phyloP scores from a whole-genome alignment of 352 stramenopile species.

The Ophiocytium majus region DNA sequence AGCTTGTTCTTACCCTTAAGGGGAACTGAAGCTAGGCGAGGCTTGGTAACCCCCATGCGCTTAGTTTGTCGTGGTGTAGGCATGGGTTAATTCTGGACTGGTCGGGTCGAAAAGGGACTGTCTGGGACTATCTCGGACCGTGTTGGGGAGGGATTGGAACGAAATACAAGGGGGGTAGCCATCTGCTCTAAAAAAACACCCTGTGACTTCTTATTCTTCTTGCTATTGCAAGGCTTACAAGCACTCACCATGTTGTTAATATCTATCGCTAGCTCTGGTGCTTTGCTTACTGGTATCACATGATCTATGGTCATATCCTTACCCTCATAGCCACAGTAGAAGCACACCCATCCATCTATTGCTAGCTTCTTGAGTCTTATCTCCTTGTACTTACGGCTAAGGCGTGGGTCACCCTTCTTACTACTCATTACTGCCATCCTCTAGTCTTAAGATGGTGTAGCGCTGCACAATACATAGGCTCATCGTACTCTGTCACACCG shows the following conservation, averaged over 20 bases:
- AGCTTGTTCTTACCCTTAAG: constrained; percentile 14
- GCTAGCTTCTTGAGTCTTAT: not conserved
- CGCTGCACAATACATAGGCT: not conserved
- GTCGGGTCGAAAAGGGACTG: constrained; percentile 5
- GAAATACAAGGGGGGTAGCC: too few species aligned
- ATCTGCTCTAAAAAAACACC: constrained; percentile 11
- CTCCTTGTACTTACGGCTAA: not conserved
- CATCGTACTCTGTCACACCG: too few species aligned
- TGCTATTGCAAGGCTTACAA: constrained; percentile 11
- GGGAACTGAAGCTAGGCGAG: not conserved
- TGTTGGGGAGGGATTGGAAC: not conserved
- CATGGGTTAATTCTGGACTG: not conserved
- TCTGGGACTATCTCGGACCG: not conserved
- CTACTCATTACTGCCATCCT: constrained; percentile 17
- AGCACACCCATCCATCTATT: not conserved
- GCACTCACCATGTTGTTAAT: not conserved
- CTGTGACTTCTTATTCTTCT: not conserved
- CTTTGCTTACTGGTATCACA: not conserved
- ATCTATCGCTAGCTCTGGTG: not conserved
- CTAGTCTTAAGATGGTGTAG: constrained; percentile 15
- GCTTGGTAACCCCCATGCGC: not conserved
- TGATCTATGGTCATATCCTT: too few species aligned
- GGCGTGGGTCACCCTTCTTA: not conserved
- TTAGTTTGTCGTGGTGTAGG: not conserved
- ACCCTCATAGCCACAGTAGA: constrained; percentile 5